These are phyloP conservation scores for Penicillium olsonii DNA, from an alignment of 2,329 filamentous ascomycete genomes.

Conservation along the genomic window DNA sequence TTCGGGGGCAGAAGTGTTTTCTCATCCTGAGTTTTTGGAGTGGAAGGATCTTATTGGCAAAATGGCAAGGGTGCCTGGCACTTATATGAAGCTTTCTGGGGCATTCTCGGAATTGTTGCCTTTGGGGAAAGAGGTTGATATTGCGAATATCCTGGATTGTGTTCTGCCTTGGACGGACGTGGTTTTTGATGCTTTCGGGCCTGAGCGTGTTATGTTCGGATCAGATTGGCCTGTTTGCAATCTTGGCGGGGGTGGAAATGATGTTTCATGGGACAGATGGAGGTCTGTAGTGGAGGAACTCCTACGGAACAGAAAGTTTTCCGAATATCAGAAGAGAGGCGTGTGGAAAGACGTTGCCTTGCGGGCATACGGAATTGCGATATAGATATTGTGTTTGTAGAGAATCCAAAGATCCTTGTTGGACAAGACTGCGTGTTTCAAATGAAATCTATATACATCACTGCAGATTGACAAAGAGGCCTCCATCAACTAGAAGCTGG, in stretches of 20 bases:
- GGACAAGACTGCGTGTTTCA: neutral
- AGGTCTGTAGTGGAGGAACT: conserved; percentile 67
- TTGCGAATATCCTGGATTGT: conserved; percentile 52
- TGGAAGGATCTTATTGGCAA: conserved; percentile 71
- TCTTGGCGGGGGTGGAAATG: conserved; percentile 58
- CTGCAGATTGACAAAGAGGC: conserved; percentile 86
- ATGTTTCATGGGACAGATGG: conserved; percentile 75
- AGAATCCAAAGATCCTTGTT: neutral
- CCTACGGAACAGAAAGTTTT: conserved; percentile 55
- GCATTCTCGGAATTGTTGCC: conserved; percentile 75
- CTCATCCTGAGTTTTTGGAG: conserved; percentile 60
- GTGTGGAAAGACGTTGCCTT: conserved; percentile 74
- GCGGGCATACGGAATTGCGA: conserved; percentile 61
- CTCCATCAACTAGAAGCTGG: conserved; percentile 83
- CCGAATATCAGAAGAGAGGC: conserved; percentile 61
- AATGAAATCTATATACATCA: conserved; percentile 39
- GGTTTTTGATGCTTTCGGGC: conserved; percentile 71
- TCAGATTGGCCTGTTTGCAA: conserved; percentile 95
- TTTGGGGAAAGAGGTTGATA: conserved; percentile 29
- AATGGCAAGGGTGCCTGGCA: conserved; percentile 61
- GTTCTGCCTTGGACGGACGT: conserved; percentile 72
- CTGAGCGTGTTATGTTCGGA: conserved; percentile 78
- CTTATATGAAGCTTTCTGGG: conserved; percentile 93
- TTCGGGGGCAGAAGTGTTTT: conserved; percentile 36
- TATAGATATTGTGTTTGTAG: conserved; percentile 13